A percentile compares a stretch with the other conserved stretches of the same genome.
phyloP scores from a whole-genome alignment of 345 rosid species.

The Passiflora organensis region DNA sequence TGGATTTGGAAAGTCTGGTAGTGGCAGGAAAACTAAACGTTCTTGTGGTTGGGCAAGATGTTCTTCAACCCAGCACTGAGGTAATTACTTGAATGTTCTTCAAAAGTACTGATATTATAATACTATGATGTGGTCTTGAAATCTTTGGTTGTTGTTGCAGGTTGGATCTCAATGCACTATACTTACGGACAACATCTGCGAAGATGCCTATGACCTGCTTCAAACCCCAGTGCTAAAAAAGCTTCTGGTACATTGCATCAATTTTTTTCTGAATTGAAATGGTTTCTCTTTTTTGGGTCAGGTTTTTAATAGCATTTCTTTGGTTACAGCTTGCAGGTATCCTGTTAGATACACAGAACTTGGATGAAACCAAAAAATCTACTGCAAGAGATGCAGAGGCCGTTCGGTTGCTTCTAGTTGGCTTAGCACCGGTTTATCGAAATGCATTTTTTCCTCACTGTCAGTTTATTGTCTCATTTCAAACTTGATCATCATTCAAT shows the following conservation, averaged over 20 bases:
- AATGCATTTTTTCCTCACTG: constrained; percentile 42
- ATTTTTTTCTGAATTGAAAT: neutral
- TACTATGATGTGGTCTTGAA: too few species aligned
- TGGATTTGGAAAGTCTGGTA: constrained; percentile 58
- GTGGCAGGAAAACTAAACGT: constrained; percentile 46
- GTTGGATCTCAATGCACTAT: constrained; percentile 44
- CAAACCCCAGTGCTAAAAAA: constrained; percentile 40
- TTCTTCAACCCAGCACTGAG: constrained; percentile 40
- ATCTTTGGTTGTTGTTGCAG: too few species aligned
- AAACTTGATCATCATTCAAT: neutral
- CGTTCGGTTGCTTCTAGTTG: constrained; percentile 50
- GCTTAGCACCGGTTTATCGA: constrained; percentile 43
- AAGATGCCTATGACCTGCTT: constrained; percentile 63
- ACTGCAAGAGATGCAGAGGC: constrained; percentile 56
- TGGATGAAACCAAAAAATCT: constrained; percentile 24
- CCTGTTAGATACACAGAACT: constrained; percentile 50
- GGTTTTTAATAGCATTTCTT: constrained; percentile 10
- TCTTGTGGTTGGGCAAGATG: constrained; percentile 52
- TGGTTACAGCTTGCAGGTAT: constrained; percentile 59
- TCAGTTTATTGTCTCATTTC: constrained; percentile 13
- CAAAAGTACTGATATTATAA: too few species aligned
- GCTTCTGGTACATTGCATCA: constrained; percentile 37
- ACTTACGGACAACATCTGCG: constrained; percentile 65
- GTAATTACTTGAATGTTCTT: too few species aligned
- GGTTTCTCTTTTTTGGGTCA: neutral